Base-by-base conservation (phyloP, 768 basidiomycete genomes). In the Russula compacta region DNA sequence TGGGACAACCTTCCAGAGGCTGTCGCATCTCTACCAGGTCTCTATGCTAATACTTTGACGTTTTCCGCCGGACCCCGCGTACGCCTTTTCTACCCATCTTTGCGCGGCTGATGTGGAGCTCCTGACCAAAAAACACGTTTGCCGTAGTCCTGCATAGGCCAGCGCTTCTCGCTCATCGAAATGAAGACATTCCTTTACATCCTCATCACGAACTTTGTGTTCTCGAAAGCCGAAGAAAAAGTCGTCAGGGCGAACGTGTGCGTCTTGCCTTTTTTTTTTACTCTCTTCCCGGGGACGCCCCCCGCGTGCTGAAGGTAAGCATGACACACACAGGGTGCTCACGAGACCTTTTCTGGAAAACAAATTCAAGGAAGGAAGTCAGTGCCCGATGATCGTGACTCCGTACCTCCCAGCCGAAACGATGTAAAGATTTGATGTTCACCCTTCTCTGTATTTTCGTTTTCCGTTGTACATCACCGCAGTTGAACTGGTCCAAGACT, bases 31-130 rank as follows among this genome's bases (percentile, higher is more conserved):
- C 73, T 83, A 40, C 90, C 89, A 19, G 89, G 90, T 1, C 69
- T 89, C 38, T 89, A 83, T 69, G 79, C 83, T 29, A 86, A 87
- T 67, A 79, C 82, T 0, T 72, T 92, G 44, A 83, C 85, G 0
- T 92, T 92, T 69, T 92, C 89, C 12, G 84, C 86, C 19, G 91
- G 90, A 19, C 89, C 89, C 50, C 79, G 90, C 52, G 90, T 89
- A 70, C 60, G 88, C 77, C 24, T 59, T 12, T 29, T 8, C 6
- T 15, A 17, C n/a, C 10, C 10, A 19, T 11, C n/a, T 7, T 29
- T 52, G 21, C 19, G 61, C 14, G 40, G 35, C 19, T 32, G 54
- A 29, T 33, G 29, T 44, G 48, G 38, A 36, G 36, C n/a, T n/a
- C 9, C 33, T 47, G 9, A 9, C 35, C 42, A 43, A 60, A 38